A percentile compares a stretch with the other conserved stretches of the same genome.
Conservation (phyloP, 176 grass and related monocot genomes). For the Neostapfia colusana region DNA sequence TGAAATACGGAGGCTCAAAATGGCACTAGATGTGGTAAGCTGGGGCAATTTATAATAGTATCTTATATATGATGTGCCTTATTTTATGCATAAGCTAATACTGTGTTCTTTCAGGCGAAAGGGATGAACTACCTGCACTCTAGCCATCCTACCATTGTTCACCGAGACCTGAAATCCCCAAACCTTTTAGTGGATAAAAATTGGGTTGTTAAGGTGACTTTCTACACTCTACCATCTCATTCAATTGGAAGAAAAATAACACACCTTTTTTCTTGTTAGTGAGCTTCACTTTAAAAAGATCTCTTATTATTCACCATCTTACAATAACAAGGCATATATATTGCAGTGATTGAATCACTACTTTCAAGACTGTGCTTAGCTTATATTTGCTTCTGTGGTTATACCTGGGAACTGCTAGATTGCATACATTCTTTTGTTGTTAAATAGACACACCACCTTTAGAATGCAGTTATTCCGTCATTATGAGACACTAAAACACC, state of each 20-base stretch:
- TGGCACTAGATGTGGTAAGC: constrained; percentile 97
- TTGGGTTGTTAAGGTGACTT: constrained; percentile 94
- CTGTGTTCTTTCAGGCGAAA: constrained; percentile 72
- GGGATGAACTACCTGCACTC: constrained; percentile 98
- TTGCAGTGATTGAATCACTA: constrained; percentile 10
- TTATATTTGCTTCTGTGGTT: constrained; percentile 5
- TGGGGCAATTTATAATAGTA: constrained; percentile 32
- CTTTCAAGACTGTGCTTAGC: not conserved
- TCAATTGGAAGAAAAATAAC: not conserved
- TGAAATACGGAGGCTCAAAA: constrained; percentile 86
- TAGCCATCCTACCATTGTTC: constrained; percentile 94
- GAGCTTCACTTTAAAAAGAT: constrained; percentile 8
- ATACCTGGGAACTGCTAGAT: constrained; percentile 21
- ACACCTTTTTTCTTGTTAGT: constrained; percentile 32
- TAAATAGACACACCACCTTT: constrained; percentile 13
- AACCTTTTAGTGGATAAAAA: constrained; percentile 99
- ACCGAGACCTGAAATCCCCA: constrained; percentile 95
- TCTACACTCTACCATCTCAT: constrained; percentile 12
- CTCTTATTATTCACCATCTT: not conserved
- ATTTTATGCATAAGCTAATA: constrained; percentile 23
- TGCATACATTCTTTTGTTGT: constrained; percentile 1
- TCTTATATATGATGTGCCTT: constrained; percentile 26
- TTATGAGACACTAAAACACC: not conserved
- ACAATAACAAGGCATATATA: not conserved
- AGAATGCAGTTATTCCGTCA: not conserved